Evolutionary conservation across 192 early-diverging fungal genomes (phyloP).

Genomic region (Funneliformis mosseae): DNA sequence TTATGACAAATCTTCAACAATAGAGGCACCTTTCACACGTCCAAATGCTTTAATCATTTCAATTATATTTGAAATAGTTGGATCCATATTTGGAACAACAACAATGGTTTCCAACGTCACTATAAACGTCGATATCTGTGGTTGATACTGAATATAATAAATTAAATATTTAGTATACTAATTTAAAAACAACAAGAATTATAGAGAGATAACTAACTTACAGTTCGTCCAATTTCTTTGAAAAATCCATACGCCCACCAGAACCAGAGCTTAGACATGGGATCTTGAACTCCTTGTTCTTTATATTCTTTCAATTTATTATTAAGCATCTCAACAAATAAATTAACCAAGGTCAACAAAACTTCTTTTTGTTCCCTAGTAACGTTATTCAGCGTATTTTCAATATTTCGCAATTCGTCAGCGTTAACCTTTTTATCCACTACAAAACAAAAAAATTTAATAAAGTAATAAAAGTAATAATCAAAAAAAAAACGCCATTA

Average conservation of each 20-base stretch:
- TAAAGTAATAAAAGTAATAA: not conserved
- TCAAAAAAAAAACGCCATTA: not conserved
- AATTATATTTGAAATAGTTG: conserved; percentile 42
- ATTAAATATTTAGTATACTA: not conserved
- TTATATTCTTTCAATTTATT: conserved; percentile 40
- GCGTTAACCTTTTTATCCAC: conserved; percentile 34
- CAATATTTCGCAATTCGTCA: conserved; percentile 41
- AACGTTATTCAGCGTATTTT: conserved; percentile 69
- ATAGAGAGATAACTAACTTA: conserved; percentile 50
- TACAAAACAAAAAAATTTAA: conserved; percentile 27
- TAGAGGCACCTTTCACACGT: not conserved
- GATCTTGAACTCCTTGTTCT: conserved; percentile 31
- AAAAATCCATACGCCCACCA: conserved; percentile 68
- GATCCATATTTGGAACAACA: conserved; percentile 52
- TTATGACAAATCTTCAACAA: conserved; percentile 1
- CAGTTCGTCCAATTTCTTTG: conserved; percentile 62
- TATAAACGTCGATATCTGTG: conserved; percentile 54
- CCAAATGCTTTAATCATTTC: conserved; percentile 35
- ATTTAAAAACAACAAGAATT: conserved; percentile 19
- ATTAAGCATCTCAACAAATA: conserved; percentile 58
- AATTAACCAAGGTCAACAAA: conserved; percentile 71
- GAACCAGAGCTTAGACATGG: conserved; percentile 44
- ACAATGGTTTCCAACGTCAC: conserved; percentile 63
- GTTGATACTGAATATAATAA: conserved; percentile 44
- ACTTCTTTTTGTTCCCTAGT: conserved; percentile 81